Evolutionary conservation across 2,329 filamentous ascomycete genomes (phyloP).

Genomic region (Trichoderma endophyticum): DNA sequence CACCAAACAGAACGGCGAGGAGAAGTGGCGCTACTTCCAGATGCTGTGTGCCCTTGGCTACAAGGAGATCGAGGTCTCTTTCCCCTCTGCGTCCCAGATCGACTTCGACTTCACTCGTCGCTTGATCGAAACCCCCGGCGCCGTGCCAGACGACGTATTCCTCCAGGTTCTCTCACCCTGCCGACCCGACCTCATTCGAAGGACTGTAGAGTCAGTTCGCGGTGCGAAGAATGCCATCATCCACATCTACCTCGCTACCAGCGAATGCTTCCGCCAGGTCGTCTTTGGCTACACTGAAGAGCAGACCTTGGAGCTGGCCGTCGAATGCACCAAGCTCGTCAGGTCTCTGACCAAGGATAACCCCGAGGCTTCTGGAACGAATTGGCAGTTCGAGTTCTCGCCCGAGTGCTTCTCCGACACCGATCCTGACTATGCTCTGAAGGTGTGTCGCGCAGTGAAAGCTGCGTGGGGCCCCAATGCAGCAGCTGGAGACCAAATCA

Average conservation of each 20-base stretch:
- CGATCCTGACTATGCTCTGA: not conserved
- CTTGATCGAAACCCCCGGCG: slow-evolving; percentile 5
- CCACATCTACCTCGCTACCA: slow-evolving; percentile 1
- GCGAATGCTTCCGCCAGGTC: slow-evolving; percentile 6
- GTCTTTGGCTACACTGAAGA: slow-evolving; percentile 2
- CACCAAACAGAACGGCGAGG: not conserved
- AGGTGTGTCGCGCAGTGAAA: not conserved
- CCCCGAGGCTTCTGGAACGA: not conserved
- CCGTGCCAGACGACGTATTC: slow-evolving; percentile 1
- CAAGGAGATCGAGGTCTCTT: slow-evolving; percentile 5
- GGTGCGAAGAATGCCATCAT: not conserved
- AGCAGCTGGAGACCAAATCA: slow-evolving; percentile 1
- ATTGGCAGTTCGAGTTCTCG: slow-evolving; percentile 2
- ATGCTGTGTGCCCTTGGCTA: slow-evolving; percentile 4
- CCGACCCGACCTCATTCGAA: slow-evolving; percentile 4
- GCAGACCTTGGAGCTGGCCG: not conserved
- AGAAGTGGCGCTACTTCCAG: slow-evolving; percentile 7
- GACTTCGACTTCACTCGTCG: slow-evolving; percentile 6
- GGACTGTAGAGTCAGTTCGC: slow-evolving; percentile 1
- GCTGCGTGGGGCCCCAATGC: not conserved
- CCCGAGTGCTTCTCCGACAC: slow-evolving; percentile 7
- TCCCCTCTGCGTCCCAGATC: slow-evolving; percentile 1
- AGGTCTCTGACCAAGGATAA: slow-evolving; percentile 6
- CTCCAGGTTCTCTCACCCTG: not conserved
- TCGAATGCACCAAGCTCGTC: slow-evolving; percentile 5